These are phyloP conservation scores for Pyricularia grisea DNA, from an alignment of 2,329 filamentous ascomycete species.

Conservation along the genomic window DNA sequence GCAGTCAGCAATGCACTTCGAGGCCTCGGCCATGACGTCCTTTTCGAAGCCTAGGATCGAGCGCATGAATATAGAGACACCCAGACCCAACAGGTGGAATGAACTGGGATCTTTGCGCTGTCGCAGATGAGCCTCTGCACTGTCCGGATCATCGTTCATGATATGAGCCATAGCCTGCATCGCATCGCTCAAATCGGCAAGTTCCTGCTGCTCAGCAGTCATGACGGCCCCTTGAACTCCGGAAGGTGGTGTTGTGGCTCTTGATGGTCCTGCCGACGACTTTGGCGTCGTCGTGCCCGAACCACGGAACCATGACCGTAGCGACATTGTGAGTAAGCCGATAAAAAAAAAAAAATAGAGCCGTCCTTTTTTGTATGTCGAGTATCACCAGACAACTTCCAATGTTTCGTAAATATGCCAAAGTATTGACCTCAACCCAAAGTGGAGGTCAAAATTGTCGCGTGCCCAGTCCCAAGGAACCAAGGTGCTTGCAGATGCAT, in stretches of 20 bases:
- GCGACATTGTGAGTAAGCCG: slow-evolving; percentile 15
- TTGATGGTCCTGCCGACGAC: slow-evolving; percentile 15
- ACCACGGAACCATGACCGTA: slow-evolving; percentile 43
- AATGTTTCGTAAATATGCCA: not conserved
- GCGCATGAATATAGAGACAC: slow-evolving; percentile 74
- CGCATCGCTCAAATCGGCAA: slow-evolving; percentile 48
- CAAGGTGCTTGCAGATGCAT: not conserved
- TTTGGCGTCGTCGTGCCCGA: slow-evolving; percentile 18
- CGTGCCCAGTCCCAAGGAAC: not conserved
- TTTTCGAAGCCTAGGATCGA: slow-evolving; percentile 89
- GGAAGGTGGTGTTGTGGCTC: slow-evolving; percentile 11
- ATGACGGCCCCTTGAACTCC: slow-evolving; percentile 7
- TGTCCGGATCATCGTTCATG: slow-evolving; percentile 84
- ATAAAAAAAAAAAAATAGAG: not conserved
- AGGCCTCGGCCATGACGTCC: slow-evolving; percentile 78
- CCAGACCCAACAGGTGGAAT: slow-evolving; percentile 80
- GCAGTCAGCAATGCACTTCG: slow-evolving; percentile 60
- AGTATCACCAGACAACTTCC: not conserved
- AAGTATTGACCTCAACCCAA: not conserved
- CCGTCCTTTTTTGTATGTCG: not conserved
- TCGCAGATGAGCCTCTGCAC: slow-evolving; percentile 65
- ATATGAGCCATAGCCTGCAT: slow-evolving; percentile 61
- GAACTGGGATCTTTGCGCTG: slow-evolving; percentile 66
- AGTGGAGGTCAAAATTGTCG: not conserved
- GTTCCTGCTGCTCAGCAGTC: slow-evolving; percentile 26